phyloP scores from a whole-genome alignment of 305 asterid species.

The Andrographis paniculata region DNA sequence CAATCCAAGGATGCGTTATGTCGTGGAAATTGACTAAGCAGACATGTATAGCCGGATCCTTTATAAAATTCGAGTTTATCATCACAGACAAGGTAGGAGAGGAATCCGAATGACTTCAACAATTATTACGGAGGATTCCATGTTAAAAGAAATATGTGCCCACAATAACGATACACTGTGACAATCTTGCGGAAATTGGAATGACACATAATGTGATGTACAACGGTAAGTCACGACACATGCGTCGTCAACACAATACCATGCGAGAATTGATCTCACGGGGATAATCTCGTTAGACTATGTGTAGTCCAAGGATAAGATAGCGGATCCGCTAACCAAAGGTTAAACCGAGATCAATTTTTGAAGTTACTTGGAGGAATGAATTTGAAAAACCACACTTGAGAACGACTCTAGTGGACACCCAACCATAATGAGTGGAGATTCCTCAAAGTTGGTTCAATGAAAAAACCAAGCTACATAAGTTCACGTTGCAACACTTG shows the following conservation, averaged over 20 bases:
- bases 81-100: background rate
- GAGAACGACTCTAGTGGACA: no score
- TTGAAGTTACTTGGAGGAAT: no score
- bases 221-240: slow-evolving; percentile 1
- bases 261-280: background rate
- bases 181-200: background rate
- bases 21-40: background rate
- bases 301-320: no score
- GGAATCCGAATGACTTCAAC: background rate
- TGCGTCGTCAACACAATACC: background rate
- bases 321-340: no score
- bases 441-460: no score
- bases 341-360: no score
- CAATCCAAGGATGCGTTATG: background rate
- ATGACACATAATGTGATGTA: slow-evolving; percentile 4
- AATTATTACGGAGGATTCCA: background rate
- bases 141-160: background rate
- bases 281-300: background rate
- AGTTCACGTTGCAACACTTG: no score
- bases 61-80: background rate
- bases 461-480: no score
- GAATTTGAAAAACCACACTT: no score
- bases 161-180: background rate
- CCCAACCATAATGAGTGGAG: no score
- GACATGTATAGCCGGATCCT: background rate